phyloP scores from a whole-genome alignment of 1,284 basidiomycete genomes.

The Mycena sp. region DNA sequence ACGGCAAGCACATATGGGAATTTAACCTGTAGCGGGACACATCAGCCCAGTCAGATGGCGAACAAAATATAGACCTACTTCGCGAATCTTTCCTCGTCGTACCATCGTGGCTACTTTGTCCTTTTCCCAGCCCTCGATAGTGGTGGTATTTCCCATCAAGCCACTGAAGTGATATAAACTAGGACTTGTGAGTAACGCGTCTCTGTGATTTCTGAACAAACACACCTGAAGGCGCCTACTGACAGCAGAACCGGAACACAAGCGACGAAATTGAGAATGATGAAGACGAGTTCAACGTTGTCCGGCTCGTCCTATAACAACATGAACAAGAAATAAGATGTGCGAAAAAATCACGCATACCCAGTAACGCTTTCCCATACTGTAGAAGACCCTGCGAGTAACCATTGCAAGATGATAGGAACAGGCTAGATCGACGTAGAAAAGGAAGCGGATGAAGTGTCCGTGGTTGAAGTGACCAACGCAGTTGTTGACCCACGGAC shows the following conservation, averaged over 20 bases:
- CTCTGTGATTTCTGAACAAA: neutral
- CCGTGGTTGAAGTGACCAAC: slow-evolving; percentile 92
- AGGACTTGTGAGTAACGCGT: neutral
- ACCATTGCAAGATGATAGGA: slow-evolving; percentile 87
- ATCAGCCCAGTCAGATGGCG: neutral
- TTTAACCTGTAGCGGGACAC: slow-evolving; percentile 68
- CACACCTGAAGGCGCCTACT: slow-evolving; percentile 86
- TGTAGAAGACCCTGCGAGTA: slow-evolving; percentile 65
- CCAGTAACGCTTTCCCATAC: slow-evolving; percentile 59
- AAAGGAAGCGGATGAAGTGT: slow-evolving; percentile 92
- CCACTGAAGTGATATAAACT: slow-evolving; percentile 91
- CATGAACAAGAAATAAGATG: neutral
- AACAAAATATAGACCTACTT: slow-evolving; percentile 55
- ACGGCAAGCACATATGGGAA: slow-evolving; percentile 83
- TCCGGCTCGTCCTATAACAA: slow-evolving; percentile 72
- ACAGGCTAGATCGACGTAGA: slow-evolving; percentile 91
- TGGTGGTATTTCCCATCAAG: slow-evolving; percentile 88
- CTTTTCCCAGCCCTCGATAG: slow-evolving; percentile 98
- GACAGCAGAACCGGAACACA: slow-evolving; percentile 88
- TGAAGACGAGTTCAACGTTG: slow-evolving; percentile 78
- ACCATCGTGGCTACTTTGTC: slow-evolving; percentile 91
- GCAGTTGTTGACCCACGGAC: slow-evolving; percentile 92
- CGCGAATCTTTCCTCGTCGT: slow-evolving; percentile 85
- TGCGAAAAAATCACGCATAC: slow-evolving; percentile 48
- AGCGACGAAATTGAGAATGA: slow-evolving; percentile 88